Conservation (phyloP, 768 basidiomycete species). For the Leccinellum luteum region DNA sequence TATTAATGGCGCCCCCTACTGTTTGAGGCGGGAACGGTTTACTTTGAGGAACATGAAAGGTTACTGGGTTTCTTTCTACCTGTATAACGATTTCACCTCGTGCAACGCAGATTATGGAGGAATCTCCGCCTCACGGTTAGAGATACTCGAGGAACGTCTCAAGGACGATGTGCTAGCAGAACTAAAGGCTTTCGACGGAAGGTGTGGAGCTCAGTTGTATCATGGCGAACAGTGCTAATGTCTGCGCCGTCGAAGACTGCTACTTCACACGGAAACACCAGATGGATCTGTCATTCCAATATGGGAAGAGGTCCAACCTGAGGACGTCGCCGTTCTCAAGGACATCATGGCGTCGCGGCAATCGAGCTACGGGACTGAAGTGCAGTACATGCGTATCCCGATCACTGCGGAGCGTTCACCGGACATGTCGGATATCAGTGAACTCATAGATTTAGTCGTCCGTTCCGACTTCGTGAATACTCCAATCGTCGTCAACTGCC, state of each 20-base stretch:
- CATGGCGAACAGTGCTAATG: background rate
- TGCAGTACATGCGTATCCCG: conserved; percentile 83
- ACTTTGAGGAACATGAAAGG: conserved; percentile 95
- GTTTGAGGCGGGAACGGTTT: conserved; percentile 79
- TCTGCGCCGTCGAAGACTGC: conserved; percentile 45
- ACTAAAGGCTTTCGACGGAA: conserved; percentile 77
- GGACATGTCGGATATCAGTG: conserved; percentile 69
- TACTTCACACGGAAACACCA: conserved; percentile 85
- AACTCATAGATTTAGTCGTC: conserved; percentile 77
- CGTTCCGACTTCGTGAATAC: conserved; percentile 64
- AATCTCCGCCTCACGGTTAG: conserved; percentile 86
- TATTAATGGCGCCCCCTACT: conserved; percentile 91
- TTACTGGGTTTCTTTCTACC: conserved; percentile 24
- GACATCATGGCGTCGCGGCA: conserved; percentile 77
- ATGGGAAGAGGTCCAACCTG: conserved; percentile 83
- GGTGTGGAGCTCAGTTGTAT: conserved; percentile 40
- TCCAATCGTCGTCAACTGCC: conserved; percentile 92
- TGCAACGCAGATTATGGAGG: conserved; percentile 80
- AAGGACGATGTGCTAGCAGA: conserved; percentile 86
- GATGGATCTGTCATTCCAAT: conserved; percentile 90
- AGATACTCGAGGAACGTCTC: conserved; percentile 87
- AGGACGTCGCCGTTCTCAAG: conserved; percentile 77
- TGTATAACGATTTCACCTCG: background rate
- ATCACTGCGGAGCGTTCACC: conserved; percentile 88
- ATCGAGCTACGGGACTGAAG: conserved; percentile 47